Evolutionary conservation across 192 early-diverging fungal genomes (phyloP), one percentile per base, ranked within the genome.

Genomic region (Coemansia sp.): DNA sequence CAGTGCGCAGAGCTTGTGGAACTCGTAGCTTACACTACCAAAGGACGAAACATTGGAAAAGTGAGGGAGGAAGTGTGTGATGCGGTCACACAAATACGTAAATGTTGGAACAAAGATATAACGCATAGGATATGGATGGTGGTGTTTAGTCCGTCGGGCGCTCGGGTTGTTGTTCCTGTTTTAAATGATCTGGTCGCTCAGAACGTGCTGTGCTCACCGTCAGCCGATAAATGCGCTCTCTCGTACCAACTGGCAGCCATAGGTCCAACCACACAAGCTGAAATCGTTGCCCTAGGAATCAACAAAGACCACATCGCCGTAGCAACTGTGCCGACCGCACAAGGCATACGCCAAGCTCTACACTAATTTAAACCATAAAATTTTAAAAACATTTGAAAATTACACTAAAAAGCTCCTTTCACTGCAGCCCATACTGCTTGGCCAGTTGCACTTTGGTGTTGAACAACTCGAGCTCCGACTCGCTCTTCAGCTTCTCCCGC

Each of bases 91-190:
- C 61, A 50, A 36, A 69, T 65, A 25, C 21, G 11, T 40, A 7
- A 19, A 22, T 15, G 9, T 6, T 6, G 28, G 6, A 31, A 31
- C 0, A 17, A 34, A 23, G 10, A 22, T 46, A 31, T 17, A 9
- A 12, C 11, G 46, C 26, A 47, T 51, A 21, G 51, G 19, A 31
- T 74, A 19, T 80, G 77, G 71, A 54, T 80, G 59, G 77, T 71
- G 61, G 19, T 73, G 37, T 80, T 80, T 48, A 80, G 77, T 44
- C 77, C 77, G 2, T 80, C 77, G 14, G 77, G 77, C 0, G 77
- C 72, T 12, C 71, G 77, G 0, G 77, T 60, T 25, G 68, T 80
- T 1, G 52, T 53, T 15, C 71, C 77, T 21, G 36, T 69, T 23
- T 28, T 78, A 14, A 12, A n/a, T 3, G 14, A 12, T 5, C 15